Evolutionary conservation across 2,329 filamentous ascomycete species (phyloP).

Genomic region (Fusarium miscanthi): DNA sequence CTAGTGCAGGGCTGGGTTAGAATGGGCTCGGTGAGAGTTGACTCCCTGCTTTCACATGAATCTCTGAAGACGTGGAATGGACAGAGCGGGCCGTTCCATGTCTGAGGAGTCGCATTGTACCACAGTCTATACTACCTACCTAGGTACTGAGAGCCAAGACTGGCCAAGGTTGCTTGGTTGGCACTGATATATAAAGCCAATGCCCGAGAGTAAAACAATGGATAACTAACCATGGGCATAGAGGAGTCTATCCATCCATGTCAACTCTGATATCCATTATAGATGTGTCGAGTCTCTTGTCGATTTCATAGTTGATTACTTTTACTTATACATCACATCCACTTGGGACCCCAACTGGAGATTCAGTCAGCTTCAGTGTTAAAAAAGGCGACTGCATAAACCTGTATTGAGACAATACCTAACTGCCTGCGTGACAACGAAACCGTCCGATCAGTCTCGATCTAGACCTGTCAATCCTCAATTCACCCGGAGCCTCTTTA

Average conservation of each 20-base stretch:
- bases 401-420: background rate
- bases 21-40: background rate
- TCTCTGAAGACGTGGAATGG: slow-evolving; percentile 10
- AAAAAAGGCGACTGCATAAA: slow-evolving; percentile 19
- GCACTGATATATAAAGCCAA: slow-evolving; percentile 1
- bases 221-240: background rate
- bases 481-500: background rate
- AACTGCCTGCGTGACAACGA: slow-evolving; percentile 2
- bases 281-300: background rate
- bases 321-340: slow-evolving; percentile 6
- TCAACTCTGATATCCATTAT: background rate
- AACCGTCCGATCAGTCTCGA: background rate
- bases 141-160: background rate
- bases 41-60: slow-evolving; percentile 19
- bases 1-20: slow-evolving; percentile 20
- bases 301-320: slow-evolving; percentile 7
- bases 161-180: background rate
- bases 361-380: background rate
- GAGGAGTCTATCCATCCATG: background rate
- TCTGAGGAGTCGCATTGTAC: slow-evolving; percentile 18
- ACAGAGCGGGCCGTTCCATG: slow-evolving; percentile 34
- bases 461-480: background rate
- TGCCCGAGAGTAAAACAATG: background rate
- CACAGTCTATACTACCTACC: background rate
- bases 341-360: slow-evolving; percentile 15